Percentiles rank a stretch among this genome's conserved stretches.
phyloP scores from a whole-genome alignment of 495 filamentous ascomycete species.

The Emericellopsis terricola region DNA sequence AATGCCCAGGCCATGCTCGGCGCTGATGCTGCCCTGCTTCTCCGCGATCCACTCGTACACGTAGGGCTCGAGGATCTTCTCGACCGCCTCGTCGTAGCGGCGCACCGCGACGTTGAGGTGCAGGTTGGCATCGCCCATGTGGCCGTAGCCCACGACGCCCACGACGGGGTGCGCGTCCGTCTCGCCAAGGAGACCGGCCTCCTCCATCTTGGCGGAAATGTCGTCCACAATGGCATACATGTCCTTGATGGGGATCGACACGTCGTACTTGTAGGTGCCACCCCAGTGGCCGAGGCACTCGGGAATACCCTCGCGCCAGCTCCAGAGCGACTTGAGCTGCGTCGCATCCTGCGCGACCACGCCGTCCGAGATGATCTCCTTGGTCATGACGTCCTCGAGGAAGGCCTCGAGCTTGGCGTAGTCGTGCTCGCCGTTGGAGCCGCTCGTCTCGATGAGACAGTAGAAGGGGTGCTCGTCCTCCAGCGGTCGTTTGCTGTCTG shows the following conservation, averaged over 20 bases:
- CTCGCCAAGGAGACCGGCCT: slow-evolving; percentile 60
- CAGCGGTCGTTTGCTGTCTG: slow-evolving; percentile 60
- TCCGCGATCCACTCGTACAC: slow-evolving; percentile 92
- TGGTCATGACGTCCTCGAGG: slow-evolving; percentile 76
- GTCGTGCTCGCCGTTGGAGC: slow-evolving; percentile 86
- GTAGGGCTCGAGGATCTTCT: slow-evolving; percentile 81
- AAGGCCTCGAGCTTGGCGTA: slow-evolving; percentile 68
- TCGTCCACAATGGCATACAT: slow-evolving; percentile 84
- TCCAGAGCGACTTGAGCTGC: slow-evolving; percentile 71
- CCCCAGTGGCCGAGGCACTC: slow-evolving; percentile 80
- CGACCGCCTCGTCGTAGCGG: slow-evolving; percentile 71
- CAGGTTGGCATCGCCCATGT: slow-evolving; percentile 93
- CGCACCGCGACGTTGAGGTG: slow-evolving; percentile 78
- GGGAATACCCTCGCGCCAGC: slow-evolving; percentile 83
- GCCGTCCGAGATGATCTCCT: slow-evolving; percentile 71
- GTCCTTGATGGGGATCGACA: slow-evolving; percentile 80
- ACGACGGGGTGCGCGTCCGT: slow-evolving; percentile 64
- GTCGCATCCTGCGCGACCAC: slow-evolving; percentile 85
- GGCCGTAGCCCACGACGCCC: slow-evolving; percentile 85
- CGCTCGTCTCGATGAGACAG: slow-evolving; percentile 88
- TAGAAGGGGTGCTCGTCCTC: slow-evolving; percentile 82
- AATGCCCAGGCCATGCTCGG: slow-evolving; percentile 85
- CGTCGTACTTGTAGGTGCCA: slow-evolving; percentile 94
- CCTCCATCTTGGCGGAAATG: slow-evolving; percentile 45
- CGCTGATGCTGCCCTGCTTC: slow-evolving; percentile 79